Evolutionary conservation across 2,329 filamentous ascomycete genomes (phyloP).

Genomic region (Fusarium domesticum): DNA sequence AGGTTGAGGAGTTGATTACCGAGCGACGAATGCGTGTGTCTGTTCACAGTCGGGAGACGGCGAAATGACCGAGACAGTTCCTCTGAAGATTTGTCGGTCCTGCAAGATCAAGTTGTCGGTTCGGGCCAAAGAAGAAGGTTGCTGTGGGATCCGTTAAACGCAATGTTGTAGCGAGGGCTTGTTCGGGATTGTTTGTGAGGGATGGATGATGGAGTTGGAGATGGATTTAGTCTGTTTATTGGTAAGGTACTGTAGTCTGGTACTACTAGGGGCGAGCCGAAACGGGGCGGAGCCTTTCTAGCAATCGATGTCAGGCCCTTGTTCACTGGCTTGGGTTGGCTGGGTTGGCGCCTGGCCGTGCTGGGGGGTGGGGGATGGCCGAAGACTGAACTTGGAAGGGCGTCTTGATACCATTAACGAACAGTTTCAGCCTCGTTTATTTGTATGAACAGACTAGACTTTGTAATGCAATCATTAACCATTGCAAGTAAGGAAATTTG

Average conservation of each 20-base stretch:
- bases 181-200: not conserved
- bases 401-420: no score
- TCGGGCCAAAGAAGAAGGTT: not conserved
- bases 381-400: not conserved
- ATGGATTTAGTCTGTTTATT: constrained; percentile 9
- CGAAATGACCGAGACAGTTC: constrained; percentile 1
- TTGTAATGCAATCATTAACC: no score
- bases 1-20: constrained; percentile 17
- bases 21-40: constrained; percentile 14
- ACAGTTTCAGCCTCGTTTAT: not conserved
- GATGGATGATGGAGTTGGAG: constrained; percentile 10
- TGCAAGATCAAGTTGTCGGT: not conserved
- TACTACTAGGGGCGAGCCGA: constrained; percentile 15
- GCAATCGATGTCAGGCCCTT: not conserved
- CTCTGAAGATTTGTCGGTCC: not conserved
- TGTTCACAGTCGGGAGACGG: constrained; percentile 5
- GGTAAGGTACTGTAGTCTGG: no score
- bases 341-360: not conserved
- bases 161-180: not conserved
- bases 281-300: constrained; percentile 18
- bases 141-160: not conserved
- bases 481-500: constrained; percentile 16
- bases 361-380: not conserved
- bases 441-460: not conserved
- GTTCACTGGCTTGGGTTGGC: not conserved